These are phyloP conservation scores for Cinnamomum micranthum DNA, from an alignment of 164 flowering plant species.

Conservation along the genomic window DNA sequence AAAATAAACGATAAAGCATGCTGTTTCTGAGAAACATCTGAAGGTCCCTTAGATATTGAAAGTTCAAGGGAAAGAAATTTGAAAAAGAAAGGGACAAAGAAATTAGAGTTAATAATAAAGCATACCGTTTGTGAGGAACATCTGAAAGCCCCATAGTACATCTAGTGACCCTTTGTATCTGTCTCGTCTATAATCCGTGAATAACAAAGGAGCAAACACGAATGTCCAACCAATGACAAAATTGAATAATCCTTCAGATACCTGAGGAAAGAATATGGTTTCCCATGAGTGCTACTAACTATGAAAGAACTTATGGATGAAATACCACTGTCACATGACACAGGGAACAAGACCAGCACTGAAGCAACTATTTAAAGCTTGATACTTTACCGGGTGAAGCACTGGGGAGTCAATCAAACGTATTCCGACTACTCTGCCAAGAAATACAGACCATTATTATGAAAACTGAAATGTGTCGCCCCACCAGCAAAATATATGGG, in stretches of 20 bases:
- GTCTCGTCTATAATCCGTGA: constrained; percentile 64
- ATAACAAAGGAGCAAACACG: constrained; percentile 92
- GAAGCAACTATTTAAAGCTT: constrained; percentile 30
- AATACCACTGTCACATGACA: background rate
- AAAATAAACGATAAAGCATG: constrained; percentile 27
- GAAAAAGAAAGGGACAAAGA: background rate
- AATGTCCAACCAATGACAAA: constrained; percentile 94
- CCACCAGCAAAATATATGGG: background rate
- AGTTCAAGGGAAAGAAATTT: background rate
- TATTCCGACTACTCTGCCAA: constrained; percentile 86
- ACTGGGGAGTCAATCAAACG: constrained; percentile 72
- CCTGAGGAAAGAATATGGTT: constrained; percentile 31
- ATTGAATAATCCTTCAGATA: constrained; percentile 89
- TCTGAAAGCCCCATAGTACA: constrained; percentile 83
- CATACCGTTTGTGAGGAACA: constrained; percentile 97
- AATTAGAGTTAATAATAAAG: constrained; percentile 8
- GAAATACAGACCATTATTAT: constrained; percentile 18
- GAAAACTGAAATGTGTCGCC: constrained; percentile 11
- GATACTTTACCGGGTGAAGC: constrained; percentile 77
- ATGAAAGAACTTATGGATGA: background rate
- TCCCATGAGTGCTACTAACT: background rate
- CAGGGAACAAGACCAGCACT: constrained; percentile 30
- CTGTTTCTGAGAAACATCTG: constrained; percentile 98
- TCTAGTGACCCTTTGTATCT: constrained; percentile 78
- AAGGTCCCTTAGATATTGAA: constrained; percentile 57